Evolutionary conservation across 805 yeast species (phyloP).

Genomic region (Candida oleophila): DNA sequence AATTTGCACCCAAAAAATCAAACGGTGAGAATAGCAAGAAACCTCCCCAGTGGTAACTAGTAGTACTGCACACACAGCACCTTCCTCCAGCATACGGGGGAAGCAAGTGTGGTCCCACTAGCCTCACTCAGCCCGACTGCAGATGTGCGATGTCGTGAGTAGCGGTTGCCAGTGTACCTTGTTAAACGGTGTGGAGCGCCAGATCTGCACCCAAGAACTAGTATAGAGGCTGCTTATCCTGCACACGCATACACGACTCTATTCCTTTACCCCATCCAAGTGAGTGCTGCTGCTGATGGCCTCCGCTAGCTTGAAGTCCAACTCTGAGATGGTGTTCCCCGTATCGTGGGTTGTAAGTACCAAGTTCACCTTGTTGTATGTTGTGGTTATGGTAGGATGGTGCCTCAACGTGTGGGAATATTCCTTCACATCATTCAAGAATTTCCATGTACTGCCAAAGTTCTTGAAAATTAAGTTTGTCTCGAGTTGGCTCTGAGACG

Average conservation of each 20-base stretch:
- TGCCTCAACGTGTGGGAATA: constrained; percentile 60
- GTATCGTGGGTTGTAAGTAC: constrained; percentile 66
- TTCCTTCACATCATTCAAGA: constrained; percentile 56
- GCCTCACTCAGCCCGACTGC: too few relatives aligned
- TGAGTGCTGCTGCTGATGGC: background rate
- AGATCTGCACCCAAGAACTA: too few relatives aligned
- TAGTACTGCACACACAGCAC: too few relatives aligned
- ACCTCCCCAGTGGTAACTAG: too few relatives aligned
- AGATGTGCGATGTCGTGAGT: too few relatives aligned
- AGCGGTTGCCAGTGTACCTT: too few relatives aligned
- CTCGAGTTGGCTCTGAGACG: constrained; percentile 16
- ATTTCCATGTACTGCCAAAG: constrained; percentile 67
- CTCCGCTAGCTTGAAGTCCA: constrained; percentile 59
- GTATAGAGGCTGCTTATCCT: too few relatives aligned
- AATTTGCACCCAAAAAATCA: background rate
- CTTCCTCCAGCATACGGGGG: too few relatives aligned
- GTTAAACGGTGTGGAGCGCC: too few relatives aligned
- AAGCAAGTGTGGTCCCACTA: too few relatives aligned
- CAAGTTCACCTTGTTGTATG: constrained; percentile 57
- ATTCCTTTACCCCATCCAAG: background rate
- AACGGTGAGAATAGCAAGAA: background rate
- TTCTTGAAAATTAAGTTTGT: constrained; percentile 44
- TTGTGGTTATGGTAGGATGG: constrained; percentile 68
- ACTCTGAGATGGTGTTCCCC: constrained; percentile 45
- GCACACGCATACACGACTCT: too few relatives aligned